A percentile compares a stretch with the other conserved stretches of the same genome.
These are phyloP conservation scores for Nakazawaea populi DNA, from an alignment of 805 yeast genomes.

Conservation along the genomic window DNA sequence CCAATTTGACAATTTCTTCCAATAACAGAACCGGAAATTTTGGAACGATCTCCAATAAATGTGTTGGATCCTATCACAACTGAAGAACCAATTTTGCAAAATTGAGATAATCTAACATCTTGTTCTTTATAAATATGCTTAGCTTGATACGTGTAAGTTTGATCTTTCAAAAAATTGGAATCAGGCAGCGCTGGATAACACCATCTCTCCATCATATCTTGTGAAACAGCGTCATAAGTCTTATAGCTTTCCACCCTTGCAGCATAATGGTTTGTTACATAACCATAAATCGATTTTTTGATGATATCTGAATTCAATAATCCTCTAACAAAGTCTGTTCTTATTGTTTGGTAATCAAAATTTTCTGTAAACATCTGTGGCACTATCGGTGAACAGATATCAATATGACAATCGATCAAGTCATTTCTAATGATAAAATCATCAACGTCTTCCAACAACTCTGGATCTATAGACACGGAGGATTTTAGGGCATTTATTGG, in stretches of 20 bases:
- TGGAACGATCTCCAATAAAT: slow-evolving; percentile 68
- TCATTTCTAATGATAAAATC: slow-evolving; percentile 85
- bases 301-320: slow-evolving; percentile 85
- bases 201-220: slow-evolving; percentile 88
- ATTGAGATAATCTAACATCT: slow-evolving; percentile 85
- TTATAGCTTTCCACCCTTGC: slow-evolving; percentile 95
- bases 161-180: slow-evolving; percentile 63
- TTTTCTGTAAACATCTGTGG: slow-evolving; percentile 95
- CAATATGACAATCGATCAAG: slow-evolving; percentile 93
- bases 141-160: slow-evolving; percentile 72
- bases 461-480: slow-evolving; percentile 70
- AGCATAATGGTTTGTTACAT: slow-evolving; percentile 76
- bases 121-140: slow-evolving; percentile 87
- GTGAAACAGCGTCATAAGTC: slow-evolving; percentile 86
- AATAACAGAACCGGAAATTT: slow-evolving; percentile 63
- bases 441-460: slow-evolving; percentile 67
- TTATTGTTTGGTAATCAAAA: slow-evolving; percentile 84
- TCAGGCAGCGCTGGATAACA: slow-evolving; percentile 90
- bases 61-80: slow-evolving; percentile 81
- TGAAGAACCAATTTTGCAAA: slow-evolving; percentile 77
- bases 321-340: slow-evolving; percentile 87
- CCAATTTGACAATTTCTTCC: slow-evolving; percentile 89
- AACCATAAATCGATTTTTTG: slow-evolving; percentile 87
- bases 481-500: slow-evolving; percentile 39
- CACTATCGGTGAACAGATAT: slow-evolving; percentile 89